A percentile compares a stretch with the other conserved stretches of the same genome.
Evolutionary conservation across 2,329 filamentous ascomycete genomes (phyloP).

Genomic region (Talaromyces sp.): DNA sequence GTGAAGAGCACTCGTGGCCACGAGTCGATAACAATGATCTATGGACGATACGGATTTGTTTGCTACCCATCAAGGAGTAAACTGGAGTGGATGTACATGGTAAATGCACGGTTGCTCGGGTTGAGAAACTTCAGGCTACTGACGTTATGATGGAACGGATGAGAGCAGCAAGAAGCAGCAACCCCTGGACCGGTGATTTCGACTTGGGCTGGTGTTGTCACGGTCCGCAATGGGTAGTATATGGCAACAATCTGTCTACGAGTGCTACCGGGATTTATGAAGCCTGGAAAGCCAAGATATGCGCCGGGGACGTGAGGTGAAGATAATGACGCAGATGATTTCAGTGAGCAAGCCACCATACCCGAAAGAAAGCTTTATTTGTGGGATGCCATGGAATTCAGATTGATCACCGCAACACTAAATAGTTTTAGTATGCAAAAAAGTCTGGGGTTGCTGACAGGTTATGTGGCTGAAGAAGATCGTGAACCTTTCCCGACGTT

Average conservation of each 20-base stretch:
- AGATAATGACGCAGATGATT: not conserved
- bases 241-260: not conserved
- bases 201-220: not conserved
- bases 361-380: not conserved
- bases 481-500: slow-evolving; percentile 5
- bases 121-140: not conserved
- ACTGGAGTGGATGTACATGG: not conserved
- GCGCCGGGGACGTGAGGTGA: not conserved
- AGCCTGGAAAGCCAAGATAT: not conserved
- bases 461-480: slow-evolving; percentile 6
- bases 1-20: not conserved
- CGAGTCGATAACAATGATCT: not conserved
- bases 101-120: not conserved
- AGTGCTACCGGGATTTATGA: not conserved
- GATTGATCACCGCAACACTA: not conserved
- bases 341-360: not conserved
- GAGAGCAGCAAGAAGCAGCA: not conserved
- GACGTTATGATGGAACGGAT: not conserved
- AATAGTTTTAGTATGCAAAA: not conserved
- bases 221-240: not conserved
- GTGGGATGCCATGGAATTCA: not conserved
- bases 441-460: not conserved
- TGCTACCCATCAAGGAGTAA: not conserved
- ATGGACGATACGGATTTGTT: not conserved
- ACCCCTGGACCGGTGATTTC: not conserved